phyloP scores from a whole-genome alignment of 345 rosid species.

The Camelina laxa region DNA sequence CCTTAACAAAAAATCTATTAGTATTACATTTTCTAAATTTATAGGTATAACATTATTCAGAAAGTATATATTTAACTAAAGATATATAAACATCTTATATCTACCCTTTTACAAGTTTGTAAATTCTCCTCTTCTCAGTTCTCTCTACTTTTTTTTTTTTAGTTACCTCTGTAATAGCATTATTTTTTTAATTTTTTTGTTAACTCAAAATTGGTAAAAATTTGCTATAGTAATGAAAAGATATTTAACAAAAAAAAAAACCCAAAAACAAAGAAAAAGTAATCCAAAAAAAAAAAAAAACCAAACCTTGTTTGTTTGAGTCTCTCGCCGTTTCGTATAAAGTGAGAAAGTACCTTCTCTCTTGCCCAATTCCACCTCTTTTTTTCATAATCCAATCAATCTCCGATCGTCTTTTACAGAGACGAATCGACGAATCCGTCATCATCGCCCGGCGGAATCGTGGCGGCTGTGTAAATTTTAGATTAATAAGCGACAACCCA shows the following conservation, averaged over 20 bases:
- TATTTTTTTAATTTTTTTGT: no score
- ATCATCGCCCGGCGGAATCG: conserved; percentile 41
- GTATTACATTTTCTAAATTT: no score
- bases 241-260: no score
- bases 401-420: background rate
- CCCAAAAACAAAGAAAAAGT: background rate
- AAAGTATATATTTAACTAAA: background rate
- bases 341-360: conserved; percentile 6
- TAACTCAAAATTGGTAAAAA: background rate
- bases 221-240: background rate
- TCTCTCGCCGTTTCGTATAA: conserved; percentile 29
- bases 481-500: background rate
- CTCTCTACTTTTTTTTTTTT: no score
- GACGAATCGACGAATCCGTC: conserved; percentile 36
- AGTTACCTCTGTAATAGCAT: no score
- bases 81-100: no score
- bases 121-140: background rate
- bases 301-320: background rate
- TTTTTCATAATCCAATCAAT: conserved; percentile 12
- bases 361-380: background rate
- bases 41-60: background rate
- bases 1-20: no score
- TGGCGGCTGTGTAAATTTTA: conserved; percentile 2
- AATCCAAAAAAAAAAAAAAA: background rate
- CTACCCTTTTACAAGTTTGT: background rate